Percentiles rank a stretch among this genome's conserved stretches.
Conservation (phyloP, 345 rosid genomes). For the Salix exigua region DNA sequence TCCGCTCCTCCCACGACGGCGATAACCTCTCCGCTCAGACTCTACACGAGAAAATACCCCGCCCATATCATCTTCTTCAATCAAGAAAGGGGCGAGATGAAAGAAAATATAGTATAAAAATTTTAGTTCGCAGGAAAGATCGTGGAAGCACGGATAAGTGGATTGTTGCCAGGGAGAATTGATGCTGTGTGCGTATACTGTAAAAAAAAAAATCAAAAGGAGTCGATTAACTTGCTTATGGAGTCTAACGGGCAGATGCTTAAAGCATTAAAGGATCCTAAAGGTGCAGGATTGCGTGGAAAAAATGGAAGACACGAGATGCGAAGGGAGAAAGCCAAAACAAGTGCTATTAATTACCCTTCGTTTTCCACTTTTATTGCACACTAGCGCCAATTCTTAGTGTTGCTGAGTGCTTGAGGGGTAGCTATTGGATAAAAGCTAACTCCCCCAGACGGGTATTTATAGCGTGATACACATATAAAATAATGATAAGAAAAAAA, state of each 20-base stretch:
- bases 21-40: not conserved
- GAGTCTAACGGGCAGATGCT: not conserved
- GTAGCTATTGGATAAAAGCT: too few relatives aligned
- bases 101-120: not conserved
- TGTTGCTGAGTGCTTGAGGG: too few relatives aligned
- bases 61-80: slow-evolving; percentile 13
- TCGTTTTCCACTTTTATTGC: not conserved
- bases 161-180: not conserved
- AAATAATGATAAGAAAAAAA: not conserved
- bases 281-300: not conserved
- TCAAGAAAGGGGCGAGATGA: not conserved
- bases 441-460: too few relatives aligned
- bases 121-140: not conserved
- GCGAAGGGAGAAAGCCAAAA: not conserved
- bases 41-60: not conserved
- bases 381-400: too few relatives aligned
- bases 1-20: not conserved
- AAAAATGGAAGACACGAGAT: not conserved
- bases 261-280: not conserved
- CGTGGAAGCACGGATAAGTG: not conserved
- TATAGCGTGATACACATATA: too few relatives aligned
- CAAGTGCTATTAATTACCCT: not conserved
- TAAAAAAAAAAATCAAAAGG: not conserved
- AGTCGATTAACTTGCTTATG: not conserved
- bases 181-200: not conserved